Conservation (phyloP, 441 rosid species). For the Erysimum cheiri region DNA sequence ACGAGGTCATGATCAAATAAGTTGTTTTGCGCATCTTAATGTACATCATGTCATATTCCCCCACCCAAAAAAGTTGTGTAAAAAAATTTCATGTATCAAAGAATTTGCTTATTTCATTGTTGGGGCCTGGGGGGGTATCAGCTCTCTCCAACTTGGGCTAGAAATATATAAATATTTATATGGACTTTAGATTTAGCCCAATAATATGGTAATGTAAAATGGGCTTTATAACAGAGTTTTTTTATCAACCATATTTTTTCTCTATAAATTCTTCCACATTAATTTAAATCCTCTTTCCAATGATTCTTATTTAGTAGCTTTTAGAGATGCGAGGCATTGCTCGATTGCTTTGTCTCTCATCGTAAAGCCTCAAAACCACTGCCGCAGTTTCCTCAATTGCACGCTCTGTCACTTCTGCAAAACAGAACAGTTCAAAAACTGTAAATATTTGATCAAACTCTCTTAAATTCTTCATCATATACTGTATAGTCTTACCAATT, state of each 20-base stretch:
- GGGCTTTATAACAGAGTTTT: background rate
- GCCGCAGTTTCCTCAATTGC: conserved; percentile 95
- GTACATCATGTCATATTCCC: background rate
- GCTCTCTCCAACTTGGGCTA: conserved; percentile 21
- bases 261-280: background rate
- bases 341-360: conserved; percentile 68
- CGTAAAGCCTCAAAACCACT: conserved; percentile 70
- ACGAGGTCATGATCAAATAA: background rate
- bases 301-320: conserved; percentile 49
- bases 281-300: conserved; percentile 3
- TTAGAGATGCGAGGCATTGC: conserved; percentile 82
- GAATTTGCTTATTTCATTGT: background rate
- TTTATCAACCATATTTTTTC: background rate
- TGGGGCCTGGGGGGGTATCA: background rate
- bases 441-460: background rate
- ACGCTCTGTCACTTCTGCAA: conserved; percentile 87
- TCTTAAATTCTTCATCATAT: background rate
- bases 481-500: conserved; percentile 63
- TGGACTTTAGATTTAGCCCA: background rate
- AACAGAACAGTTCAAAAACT: conserved; percentile 16
- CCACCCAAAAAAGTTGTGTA: background rate
- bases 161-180: background rate
- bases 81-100: background rate
- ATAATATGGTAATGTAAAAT: background rate
- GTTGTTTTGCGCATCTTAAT: background rate